Base-by-base conservation (phyloP, 805 yeast genomes). In the Barnettozyma sucrosica region DNA sequence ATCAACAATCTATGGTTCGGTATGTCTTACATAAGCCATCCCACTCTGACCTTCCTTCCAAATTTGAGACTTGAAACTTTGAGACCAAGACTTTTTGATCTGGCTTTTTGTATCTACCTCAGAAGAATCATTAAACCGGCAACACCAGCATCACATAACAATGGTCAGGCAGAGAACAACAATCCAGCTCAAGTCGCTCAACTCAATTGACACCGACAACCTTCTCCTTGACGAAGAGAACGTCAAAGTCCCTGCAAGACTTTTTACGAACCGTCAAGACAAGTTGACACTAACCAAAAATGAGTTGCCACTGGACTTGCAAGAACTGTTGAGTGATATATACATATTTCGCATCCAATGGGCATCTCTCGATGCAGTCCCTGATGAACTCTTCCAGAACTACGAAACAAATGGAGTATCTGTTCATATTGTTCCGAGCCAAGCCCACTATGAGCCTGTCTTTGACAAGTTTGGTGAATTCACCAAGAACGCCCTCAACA, bases 131-230 rank as follows among this genome's bases (percentile, higher is more conserved):
- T n/a, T n/a, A n/a, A n/a, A n/a, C n/a, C n/a, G n/a, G n/a, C n/a
- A n/a, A n/a, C n/a, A n/a, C n/a, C n/a, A n/a, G 25, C 25, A 23
- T 23, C 25, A 5, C 25, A 23, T 8, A 23, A 16, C 42, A 41
- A 40, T 38, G 48, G 54, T 52, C 44, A 55, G 47, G 26, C 58
- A 58, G 23, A 43, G 60, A 28, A 58, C 52, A 1, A 57, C 61
- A 1, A 43, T 57, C 28, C 48, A 51, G 9, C 44, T 58, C 24
- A 38, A 52, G 14, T 45, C 58, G 1, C 41, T 58, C 7, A 52
- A 55, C 20, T 25, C 55, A 5, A 55, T 58, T 19, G 61, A 55
- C 41, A 57, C 62, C 3, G 60, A 58, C 37, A 58, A 58, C 28
- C 49, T 52, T 3, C 33, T 53, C 4, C 47, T 58, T 21, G 44